These are phyloP conservation scores for Mytilinidion resinicola DNA, from an alignment of 495 filamentous ascomycete species.

Conservation along the genomic window DNA sequence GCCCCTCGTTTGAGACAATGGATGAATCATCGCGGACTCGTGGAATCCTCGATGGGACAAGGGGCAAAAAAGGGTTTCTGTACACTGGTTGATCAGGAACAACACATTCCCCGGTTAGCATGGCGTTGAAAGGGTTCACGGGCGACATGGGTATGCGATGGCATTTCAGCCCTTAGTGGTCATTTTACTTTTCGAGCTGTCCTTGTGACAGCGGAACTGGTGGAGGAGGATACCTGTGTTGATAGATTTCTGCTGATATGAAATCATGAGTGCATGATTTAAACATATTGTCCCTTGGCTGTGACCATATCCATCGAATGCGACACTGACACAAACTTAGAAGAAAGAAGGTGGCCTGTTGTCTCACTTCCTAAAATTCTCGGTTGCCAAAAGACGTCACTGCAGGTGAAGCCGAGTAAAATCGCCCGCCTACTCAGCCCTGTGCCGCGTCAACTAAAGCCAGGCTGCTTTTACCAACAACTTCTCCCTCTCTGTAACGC, in stretches of 20 bases:
- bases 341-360: too few relatives aligned
- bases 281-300: background rate
- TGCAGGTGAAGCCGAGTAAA: background rate
- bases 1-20: too few relatives aligned
- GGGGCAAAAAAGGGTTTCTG: too few relatives aligned
- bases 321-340: too few relatives aligned
- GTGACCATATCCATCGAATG: background rate
- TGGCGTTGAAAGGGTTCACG: background rate
- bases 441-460: background rate
- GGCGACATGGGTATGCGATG: background rate
- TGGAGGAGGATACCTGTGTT: background rate
- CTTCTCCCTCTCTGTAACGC: background rate
- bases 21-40: too few relatives aligned
- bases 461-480: constrained; percentile 1
- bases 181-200: background rate
- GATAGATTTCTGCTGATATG: constrained; percentile 1
- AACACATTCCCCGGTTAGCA: background rate
- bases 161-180: too few relatives aligned
- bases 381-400: too few relatives aligned
- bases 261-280: constrained; percentile 1
- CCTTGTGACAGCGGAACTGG: background rate
- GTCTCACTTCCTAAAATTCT: too few relatives aligned
- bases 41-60: too few relatives aligned
- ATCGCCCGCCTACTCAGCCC: background rate
- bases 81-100: too few relatives aligned